phyloP scores from a whole-genome alignment of 129 eudicot genomes.

The Saussurea involucrata region DNA sequence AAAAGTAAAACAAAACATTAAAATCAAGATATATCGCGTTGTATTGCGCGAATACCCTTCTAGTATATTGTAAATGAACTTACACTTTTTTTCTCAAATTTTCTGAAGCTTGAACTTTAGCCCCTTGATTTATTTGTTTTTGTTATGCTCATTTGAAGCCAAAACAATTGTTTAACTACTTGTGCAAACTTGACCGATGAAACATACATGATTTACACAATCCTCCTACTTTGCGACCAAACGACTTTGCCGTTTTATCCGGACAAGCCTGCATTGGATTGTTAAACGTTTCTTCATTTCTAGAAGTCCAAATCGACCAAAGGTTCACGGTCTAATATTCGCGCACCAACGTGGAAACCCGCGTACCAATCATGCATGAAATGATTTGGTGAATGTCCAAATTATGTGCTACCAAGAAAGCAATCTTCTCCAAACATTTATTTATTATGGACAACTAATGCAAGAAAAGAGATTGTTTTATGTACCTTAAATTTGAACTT shows the following conservation, averaged over 20 bases:
- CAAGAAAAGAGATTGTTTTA: not conserved
- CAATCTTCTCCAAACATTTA: not conserved
- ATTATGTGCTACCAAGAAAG: not conserved
- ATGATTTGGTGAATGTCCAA: not conserved
- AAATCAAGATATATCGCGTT: too few species aligned
- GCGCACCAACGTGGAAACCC: not conserved
- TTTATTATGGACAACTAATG: not conserved
- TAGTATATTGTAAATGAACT: too few species aligned
- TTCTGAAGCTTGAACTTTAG: too few species aligned
- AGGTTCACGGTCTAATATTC: not conserved
- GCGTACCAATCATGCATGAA: not conserved
- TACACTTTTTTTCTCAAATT: too few species aligned
- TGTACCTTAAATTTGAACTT: not conserved
- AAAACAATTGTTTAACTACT: not conserved
- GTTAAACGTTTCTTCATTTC: not conserved
- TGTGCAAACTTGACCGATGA: not conserved
- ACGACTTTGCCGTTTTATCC: not conserved
- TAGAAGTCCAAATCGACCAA: not conserved
- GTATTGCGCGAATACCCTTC: too few species aligned
- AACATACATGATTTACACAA: too few species aligned
- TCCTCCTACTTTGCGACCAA: not conserved
- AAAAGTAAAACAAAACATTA: too few species aligned
- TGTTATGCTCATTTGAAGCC: too few species aligned
- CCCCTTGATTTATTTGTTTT: too few species aligned
- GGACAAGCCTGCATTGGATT: not conserved